phyloP scores from a whole-genome alignment of 2,329 filamentous ascomycete species.

The Colletotrichum coccodes region DNA sequence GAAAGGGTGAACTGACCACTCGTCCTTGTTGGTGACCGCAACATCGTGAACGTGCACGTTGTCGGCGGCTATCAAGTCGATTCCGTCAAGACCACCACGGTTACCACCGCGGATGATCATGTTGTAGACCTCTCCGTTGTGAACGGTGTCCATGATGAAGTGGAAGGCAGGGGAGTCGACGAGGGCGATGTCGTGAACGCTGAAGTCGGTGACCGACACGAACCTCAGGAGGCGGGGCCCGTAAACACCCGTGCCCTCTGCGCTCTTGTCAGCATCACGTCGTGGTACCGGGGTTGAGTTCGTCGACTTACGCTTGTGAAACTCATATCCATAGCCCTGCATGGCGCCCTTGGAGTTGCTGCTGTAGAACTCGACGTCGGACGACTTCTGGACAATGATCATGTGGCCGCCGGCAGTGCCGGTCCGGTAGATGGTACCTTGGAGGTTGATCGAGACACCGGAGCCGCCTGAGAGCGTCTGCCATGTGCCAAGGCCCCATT shows the following conservation, averaged over 20 bases:
- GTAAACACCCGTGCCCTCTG: conserved; percentile 22
- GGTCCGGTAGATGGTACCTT: conserved; percentile 45
- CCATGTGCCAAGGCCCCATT: conserved; percentile 58
- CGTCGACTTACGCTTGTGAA: conserved; percentile 45
- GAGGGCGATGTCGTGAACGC: conserved; percentile 58
- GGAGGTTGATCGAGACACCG: conserved; percentile 58
- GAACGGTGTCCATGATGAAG: conserved; percentile 56
- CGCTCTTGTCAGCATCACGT: background rate
- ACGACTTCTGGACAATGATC: conserved; percentile 32
- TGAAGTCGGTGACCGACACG: conserved; percentile 55
- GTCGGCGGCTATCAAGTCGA: conserved; percentile 60
- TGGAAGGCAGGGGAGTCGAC: conserved; percentile 61
- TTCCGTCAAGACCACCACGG: conserved; percentile 63
- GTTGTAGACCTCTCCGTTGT: conserved; percentile 64
- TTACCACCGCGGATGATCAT: conserved; percentile 62
- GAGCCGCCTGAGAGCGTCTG: conserved; percentile 54
- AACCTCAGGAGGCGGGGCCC: conserved; percentile 55
- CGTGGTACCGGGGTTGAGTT: no score
- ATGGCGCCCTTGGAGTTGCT: conserved; percentile 53
- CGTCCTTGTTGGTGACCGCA: conserved; percentile 71
- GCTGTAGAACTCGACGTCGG: conserved; percentile 59
- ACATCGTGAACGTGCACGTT: conserved; percentile 70
- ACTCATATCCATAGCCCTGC: conserved; percentile 57
- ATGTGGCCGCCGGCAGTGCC: conserved; percentile 35
- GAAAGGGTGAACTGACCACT: conserved; percentile 59